Percentiles rank a stretch among this genome's conserved stretches.
These are phyloP conservation scores for Salix arbutifolia DNA, from an alignment of 345 rosid species.

Conservation along the genomic window DNA sequence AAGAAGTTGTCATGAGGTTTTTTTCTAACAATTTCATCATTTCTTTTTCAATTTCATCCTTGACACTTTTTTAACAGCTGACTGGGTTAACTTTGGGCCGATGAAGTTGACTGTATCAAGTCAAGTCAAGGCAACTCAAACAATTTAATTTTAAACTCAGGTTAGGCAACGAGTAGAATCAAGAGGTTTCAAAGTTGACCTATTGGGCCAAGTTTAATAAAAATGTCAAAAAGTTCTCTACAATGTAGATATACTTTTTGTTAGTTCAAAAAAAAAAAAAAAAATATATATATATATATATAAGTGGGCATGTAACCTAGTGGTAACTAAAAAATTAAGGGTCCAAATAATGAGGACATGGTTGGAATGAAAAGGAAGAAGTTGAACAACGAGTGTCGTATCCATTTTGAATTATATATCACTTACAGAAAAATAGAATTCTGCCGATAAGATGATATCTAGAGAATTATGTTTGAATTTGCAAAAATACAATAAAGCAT, in stretches of 20 bases:
- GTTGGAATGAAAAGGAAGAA: background rate
- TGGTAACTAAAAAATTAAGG: background rate
- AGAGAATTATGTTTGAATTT: background rate
- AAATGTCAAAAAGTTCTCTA: background rate
- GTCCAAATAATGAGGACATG: background rate
- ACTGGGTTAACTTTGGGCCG: background rate
- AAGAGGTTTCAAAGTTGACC: background rate
- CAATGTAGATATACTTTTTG: background rate
- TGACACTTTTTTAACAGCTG: background rate
- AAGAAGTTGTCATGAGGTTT: background rate
- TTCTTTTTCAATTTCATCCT: background rate
- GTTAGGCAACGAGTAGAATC: background rate
- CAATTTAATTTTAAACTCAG: background rate
- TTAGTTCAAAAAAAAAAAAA: background rate
- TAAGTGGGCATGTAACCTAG: background rate
- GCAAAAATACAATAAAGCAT: background rate
- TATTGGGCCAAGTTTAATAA: too few species aligned
- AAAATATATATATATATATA: too few species aligned
- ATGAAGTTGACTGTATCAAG: background rate
- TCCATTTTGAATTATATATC: background rate
- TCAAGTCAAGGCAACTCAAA: background rate
- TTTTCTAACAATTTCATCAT: background rate
- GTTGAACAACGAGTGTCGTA: background rate
- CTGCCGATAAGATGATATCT: background rate
- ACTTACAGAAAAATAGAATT: background rate